Conservation (phyloP, 2,329 filamentous ascomycete genomes). For the Colletotrichum sojae region DNA sequence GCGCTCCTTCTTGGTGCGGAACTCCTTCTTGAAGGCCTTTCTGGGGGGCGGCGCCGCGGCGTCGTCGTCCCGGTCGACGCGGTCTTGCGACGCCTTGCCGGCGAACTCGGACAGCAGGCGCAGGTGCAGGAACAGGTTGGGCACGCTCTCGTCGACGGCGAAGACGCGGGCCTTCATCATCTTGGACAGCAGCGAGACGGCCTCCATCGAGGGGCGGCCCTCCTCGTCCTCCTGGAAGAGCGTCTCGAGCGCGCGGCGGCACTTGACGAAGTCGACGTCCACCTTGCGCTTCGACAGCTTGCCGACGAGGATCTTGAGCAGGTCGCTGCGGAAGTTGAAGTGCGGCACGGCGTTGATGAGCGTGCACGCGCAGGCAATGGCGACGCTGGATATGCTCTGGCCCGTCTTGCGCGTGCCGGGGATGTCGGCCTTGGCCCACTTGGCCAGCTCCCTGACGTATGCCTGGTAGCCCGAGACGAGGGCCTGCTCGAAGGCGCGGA, state of each 20-base stretch:
- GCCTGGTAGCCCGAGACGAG: slow-evolving; percentile 87
- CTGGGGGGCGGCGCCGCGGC: slow-evolving; percentile 41
- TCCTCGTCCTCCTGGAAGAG: slow-evolving; percentile 92
- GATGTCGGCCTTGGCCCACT: slow-evolving; percentile 72
- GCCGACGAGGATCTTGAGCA: slow-evolving; percentile 88
- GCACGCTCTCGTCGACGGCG: slow-evolving; percentile 83
- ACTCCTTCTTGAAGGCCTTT: slow-evolving; percentile 84
- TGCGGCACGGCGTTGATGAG: slow-evolving; percentile 88
- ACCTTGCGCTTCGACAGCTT: slow-evolving; percentile 82
- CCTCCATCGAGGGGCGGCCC: slow-evolving; percentile 88
- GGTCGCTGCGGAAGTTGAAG: slow-evolving; percentile 94
- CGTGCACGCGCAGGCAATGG: slow-evolving; percentile 87
- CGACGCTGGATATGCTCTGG: slow-evolving; percentile 76
- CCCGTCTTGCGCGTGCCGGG: slow-evolving; percentile 54
- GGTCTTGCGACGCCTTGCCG: slow-evolving; percentile 84
- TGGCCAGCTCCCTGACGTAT: slow-evolving; percentile 83
- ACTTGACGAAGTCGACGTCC: slow-evolving; percentile 83
- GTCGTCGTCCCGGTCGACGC: slow-evolving; percentile 70
- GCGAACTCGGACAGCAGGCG: slow-evolving; percentile 90
- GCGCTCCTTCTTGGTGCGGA: slow-evolving; percentile 88
- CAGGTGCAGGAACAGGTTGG: slow-evolving; percentile 93
- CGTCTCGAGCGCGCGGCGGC: slow-evolving; percentile 82
- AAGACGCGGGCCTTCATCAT: slow-evolving; percentile 96
- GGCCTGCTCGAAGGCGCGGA: slow-evolving; percentile 89
- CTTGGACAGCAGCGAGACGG: slow-evolving; percentile 86